Evolutionary conservation across 2,329 filamentous ascomycete genomes (phyloP).

Genomic region (Didymella exigua): DNA sequence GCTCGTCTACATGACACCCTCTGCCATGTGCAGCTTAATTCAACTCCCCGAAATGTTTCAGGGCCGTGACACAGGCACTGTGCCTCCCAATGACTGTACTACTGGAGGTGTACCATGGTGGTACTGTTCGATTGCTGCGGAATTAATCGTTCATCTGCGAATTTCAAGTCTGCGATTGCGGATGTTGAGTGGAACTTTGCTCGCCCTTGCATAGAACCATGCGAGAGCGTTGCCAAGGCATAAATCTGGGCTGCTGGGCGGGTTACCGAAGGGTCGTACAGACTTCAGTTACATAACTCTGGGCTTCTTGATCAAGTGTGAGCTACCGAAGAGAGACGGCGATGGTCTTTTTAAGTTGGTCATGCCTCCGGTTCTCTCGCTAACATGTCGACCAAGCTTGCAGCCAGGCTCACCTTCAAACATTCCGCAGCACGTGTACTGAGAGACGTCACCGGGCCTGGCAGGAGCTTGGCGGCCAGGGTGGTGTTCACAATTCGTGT

Average conservation of each 20-base stretch:
- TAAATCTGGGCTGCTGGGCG: not conserved
- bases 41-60: not conserved
- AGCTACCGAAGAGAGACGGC: not conserved
- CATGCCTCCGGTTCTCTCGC: not conserved
- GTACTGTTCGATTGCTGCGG: not conserved
- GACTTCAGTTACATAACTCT: constrained; percentile 3
- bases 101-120: not conserved
- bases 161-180: not conserved
- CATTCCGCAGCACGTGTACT: constrained; percentile 20
- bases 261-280: constrained; percentile 8
- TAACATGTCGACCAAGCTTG: constrained; percentile 14
- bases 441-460: not conserved
- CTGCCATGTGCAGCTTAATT: not conserved
- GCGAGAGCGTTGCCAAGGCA: constrained; percentile 5
- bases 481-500: constrained; percentile 25
- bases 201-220: constrained; percentile 6
- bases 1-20: not conserved
- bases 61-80: too few species aligned
- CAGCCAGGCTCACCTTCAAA: constrained; percentile 20
- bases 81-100: too few species aligned
- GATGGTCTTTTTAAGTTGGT: constrained; percentile 4
- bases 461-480: constrained; percentile 9
- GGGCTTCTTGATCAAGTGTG: constrained; percentile 5
- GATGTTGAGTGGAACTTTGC: not conserved
- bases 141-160: not conserved